A percentile compares a stretch with the other conserved stretches of the same genome.
phyloP scores from a whole-genome alignment of 78 protist genomes.

The Protostelium mycophagum region DNA sequence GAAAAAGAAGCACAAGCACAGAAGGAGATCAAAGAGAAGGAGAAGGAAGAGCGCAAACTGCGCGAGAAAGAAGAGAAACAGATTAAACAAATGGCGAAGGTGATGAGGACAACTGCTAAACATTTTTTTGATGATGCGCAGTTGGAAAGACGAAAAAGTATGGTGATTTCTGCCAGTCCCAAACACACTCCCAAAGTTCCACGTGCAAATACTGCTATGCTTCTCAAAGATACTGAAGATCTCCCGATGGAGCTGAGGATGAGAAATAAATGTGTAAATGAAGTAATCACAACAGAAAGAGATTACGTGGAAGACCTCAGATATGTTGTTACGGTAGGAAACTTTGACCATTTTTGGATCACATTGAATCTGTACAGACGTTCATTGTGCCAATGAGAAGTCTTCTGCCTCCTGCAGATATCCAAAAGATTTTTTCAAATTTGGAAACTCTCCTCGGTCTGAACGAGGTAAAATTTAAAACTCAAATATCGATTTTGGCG shows the following conservation, averaged over 20 bases:
- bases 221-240: background rate
- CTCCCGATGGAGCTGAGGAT: background rate
- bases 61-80: too few species aligned
- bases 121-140: background rate
- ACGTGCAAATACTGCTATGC: background rate
- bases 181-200: background rate
- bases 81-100: background rate
- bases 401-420: background rate
- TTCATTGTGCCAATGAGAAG: background rate
- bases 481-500: background rate
- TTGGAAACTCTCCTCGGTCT: background rate
- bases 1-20: background rate
- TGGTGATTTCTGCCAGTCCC: background rate
- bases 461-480: background rate
- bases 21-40: too few species aligned
- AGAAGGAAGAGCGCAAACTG: background rate
- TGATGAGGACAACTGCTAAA: background rate
- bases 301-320: background rate
- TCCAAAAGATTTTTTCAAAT: background rate
- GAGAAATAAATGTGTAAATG: background rate
- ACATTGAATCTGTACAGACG: background rate
- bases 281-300: background rate
- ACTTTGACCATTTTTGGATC: background rate
- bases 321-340: background rate
- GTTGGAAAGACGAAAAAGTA: background rate